phyloP scores from a whole-genome alignment of 202 grass and related monocot species.

The Saccharum hybrid region DNA sequence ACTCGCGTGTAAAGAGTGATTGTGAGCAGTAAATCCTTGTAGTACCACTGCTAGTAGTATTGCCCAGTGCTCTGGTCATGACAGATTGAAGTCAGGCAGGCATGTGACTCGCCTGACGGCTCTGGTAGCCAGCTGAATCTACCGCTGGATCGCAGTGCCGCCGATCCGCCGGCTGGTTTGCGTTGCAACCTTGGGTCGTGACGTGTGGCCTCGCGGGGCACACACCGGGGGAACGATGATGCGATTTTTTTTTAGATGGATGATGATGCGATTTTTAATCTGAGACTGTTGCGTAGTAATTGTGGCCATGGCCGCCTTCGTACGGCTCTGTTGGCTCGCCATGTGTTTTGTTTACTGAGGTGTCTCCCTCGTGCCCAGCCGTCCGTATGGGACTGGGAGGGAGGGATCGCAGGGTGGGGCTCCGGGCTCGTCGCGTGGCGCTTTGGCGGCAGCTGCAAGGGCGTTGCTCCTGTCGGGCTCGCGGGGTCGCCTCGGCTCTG shows the following conservation, averaged over 20 bases:
- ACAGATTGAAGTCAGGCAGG: slow-evolving; percentile 33
- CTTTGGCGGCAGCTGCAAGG: slow-evolving; percentile 36
- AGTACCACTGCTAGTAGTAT: not conserved
- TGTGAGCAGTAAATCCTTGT: slow-evolving; percentile 47
- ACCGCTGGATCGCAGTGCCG: slow-evolving; percentile 24
- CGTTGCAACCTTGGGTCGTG: slow-evolving; percentile 18
- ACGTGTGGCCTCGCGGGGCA: not conserved
- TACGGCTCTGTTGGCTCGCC: slow-evolving; percentile 35
- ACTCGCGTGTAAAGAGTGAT: slow-evolving; percentile 30
- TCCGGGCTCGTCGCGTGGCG: slow-evolving; percentile 5
- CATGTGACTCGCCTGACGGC: slow-evolving; percentile 44
- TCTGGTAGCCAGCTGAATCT: slow-evolving; percentile 49
- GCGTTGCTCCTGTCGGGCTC: slow-evolving; percentile 42
- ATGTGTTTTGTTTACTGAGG: slow-evolving; percentile 50
- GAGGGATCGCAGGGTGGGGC: slow-evolving; percentile 22
- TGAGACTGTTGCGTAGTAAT: not conserved
- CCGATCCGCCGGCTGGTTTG: slow-evolving; percentile 7
- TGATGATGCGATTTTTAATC: slow-evolving; percentile 27
- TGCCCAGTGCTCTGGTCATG: slow-evolving; percentile 21
- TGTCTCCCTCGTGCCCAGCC: slow-evolving; percentile 33
- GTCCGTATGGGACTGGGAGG: slow-evolving; percentile 23
- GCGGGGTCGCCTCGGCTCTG: not conserved
- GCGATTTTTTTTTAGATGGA: too few species aligned
- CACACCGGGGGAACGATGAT: not conserved
- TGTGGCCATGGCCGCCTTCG: not conserved